Percentiles rank a stretch among this genome's conserved stretches.
These are phyloP conservation scores for Suhomyces faveliae DNA, from an alignment of 805 yeast genomes.

Conservation along the genomic window DNA sequence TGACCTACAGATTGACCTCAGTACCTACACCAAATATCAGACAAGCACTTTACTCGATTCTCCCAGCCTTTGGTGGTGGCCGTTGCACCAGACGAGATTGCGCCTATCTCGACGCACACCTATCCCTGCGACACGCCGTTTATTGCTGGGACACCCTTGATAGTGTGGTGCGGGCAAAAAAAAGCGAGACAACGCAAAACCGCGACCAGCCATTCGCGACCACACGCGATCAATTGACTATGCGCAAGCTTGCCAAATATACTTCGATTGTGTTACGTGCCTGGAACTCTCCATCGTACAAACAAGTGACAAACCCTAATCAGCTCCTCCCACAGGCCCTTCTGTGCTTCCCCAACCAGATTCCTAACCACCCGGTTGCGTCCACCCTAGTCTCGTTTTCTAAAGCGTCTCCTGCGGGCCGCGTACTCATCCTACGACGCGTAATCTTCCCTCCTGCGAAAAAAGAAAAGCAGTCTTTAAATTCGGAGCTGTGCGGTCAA, in stretches of 20 bases:
- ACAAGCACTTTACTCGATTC: no score
- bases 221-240: neutral
- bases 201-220: slow-evolving; percentile 3
- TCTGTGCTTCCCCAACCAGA: no score
- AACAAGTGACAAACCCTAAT: neutral
- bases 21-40: no score
- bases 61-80: no score
- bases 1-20: neutral
- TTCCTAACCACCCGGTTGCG: slow-evolving; percentile 1
- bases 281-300: neutral
- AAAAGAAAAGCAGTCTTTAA: neutral
- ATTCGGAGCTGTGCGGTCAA: neutral
- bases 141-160: neutral
- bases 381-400: neutral
- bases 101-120: neutral
- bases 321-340: neutral
- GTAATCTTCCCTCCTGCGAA: slow-evolving; percentile 3
- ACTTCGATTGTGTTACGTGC: neutral
- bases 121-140: slow-evolving; percentile 3
- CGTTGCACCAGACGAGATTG: neutral
- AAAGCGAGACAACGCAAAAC: neutral
- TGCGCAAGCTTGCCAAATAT: neutral
- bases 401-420: neutral
- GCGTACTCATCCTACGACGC: slow-evolving; percentile 3
- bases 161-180: neutral